Percentiles rank a stretch among this genome's conserved stretches.
These are phyloP conservation scores for Gorgonomyces haynaldii DNA, from an alignment of 192 early-diverging fungal species.

Conservation along the genomic window DNA sequence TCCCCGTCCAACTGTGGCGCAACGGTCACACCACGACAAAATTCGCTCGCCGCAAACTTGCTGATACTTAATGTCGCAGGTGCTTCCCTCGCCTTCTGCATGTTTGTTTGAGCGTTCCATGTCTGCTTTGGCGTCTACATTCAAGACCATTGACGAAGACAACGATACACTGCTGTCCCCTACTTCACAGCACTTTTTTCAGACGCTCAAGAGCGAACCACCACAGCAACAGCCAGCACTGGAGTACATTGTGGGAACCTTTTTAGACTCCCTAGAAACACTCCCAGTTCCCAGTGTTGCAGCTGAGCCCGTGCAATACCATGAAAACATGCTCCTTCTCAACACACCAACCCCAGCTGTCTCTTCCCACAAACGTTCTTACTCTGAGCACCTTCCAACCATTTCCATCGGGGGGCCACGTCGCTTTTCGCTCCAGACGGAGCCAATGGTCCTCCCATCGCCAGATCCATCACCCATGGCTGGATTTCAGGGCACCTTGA, in stretches of 20 bases:
- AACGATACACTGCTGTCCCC: neutral
- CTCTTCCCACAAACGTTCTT: no score
- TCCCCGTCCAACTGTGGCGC: no score
- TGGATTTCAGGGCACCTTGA: no score
- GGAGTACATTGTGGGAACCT: slow-evolving; percentile 32
- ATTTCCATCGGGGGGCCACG: no score
- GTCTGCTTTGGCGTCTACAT: slow-evolving; percentile 26
- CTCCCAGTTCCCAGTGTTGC: slow-evolving; percentile 6
- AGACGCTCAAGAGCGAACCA: neutral
- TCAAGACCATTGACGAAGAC: slow-evolving; percentile 16
- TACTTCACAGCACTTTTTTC: neutral
- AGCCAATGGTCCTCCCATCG: no score
- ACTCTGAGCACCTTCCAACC: no score
- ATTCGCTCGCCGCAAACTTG: no score
- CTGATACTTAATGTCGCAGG: no score
- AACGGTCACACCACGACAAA: no score
- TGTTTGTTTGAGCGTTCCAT: slow-evolving; percentile 26
- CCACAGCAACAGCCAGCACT: slow-evolving; percentile 13
- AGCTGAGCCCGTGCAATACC: slow-evolving; percentile 15
- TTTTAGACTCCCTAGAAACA: slow-evolving; percentile 24
- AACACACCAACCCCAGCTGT: no score
- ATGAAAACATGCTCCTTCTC: slow-evolving; percentile 31
- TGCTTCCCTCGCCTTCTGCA: slow-evolving; percentile 24
- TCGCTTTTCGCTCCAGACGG: no score
- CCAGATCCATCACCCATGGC: no score